Conservation (phyloP, 2,329 filamentous ascomycete genomes). For the Pestalotiopsis fici region DNA sequence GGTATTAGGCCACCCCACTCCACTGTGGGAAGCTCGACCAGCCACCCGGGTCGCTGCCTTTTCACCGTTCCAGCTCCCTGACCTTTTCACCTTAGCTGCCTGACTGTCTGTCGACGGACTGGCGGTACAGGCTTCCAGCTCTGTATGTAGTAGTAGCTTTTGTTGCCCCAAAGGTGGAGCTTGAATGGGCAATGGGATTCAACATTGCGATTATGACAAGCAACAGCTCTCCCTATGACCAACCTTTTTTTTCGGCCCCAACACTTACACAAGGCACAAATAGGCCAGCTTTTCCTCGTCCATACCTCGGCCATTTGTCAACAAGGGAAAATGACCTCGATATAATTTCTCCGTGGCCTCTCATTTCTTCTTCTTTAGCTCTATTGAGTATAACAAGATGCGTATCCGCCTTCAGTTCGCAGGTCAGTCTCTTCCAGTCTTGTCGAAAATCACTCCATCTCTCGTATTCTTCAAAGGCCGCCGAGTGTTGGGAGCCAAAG, state of each 20-base stretch:
- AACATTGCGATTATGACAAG: background rate
- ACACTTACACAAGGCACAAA: background rate
- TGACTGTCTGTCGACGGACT: background rate
- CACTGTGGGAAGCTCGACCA: conserved; percentile 1
- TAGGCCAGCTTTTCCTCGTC: background rate
- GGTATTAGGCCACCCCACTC: background rate
- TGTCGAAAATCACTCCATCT: conserved; percentile 4
- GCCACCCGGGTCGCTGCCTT: conserved; percentile 8
- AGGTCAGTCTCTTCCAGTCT: conserved; percentile 55
- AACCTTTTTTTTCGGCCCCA: background rate
- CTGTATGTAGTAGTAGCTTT: no score
- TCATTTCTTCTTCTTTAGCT: background rate
- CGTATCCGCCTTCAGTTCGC: conserved; percentile 87
- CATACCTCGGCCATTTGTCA: background rate
- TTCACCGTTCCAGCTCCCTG: background rate
- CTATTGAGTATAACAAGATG: conserved; percentile 48
- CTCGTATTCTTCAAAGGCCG: background rate
- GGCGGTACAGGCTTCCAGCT: no score
- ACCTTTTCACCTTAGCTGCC: no score
- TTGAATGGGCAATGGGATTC: background rate
- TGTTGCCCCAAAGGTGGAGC: background rate
- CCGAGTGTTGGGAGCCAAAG: background rate
- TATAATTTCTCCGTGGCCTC: background rate
- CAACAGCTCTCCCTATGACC: background rate
- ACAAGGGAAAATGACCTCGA: background rate